Evolutionary conservation across 306 rosid species (phyloP), one percentile per base, ranked within the genome.

Genomic region (Cyclanthera cordifolia): DNA sequence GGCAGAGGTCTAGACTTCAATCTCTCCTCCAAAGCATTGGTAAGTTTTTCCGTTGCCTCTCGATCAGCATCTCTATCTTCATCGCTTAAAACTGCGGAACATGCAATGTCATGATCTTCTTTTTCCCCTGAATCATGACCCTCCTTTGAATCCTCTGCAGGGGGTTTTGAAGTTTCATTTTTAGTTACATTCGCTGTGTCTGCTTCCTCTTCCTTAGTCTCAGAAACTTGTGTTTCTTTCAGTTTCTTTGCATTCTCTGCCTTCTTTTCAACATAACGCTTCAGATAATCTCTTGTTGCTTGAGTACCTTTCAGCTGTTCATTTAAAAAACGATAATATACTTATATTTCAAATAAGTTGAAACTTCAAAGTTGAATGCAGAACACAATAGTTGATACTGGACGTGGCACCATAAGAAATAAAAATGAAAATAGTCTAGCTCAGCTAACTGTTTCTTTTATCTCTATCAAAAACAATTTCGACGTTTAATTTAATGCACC

Each of bases 51-150:
- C 46, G 75, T 48, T 25, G 90, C 90, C 72, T 76, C 89, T 21
- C 61, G 76, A 72, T 94, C 99, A 77, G 84, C 83, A 69, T 88
- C 96, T 84, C 72, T 88, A 79, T 94, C 99, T 75, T 88, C 99
- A 30, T 88, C 85, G 0, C 91, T 90, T 76, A 94, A 89, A 60
- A 88, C 78, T 32, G 91, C 96, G 77, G 91, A 88, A 79, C 60
- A 82, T 11, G 84, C 48, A 58, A 67, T 67, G 73, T 85, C 87
- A 76, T 66, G 83, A 79, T 75, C 81, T 54, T 85, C 95, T 76
- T 88, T 88, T 80, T 74, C 81, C 41, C 75, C 85, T 12, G 85
- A 83, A 79, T 76, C 82, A 65, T 68, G 78, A 27, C 82, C 88
- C 50, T 78, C 96, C 75, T 81, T 90, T n/a, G 84, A 76, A 65